These are phyloP conservation scores for Eremothecium sinecaudum DNA, from an alignment of 1,139 yeast genomes.

Conservation along the genomic window DNA sequence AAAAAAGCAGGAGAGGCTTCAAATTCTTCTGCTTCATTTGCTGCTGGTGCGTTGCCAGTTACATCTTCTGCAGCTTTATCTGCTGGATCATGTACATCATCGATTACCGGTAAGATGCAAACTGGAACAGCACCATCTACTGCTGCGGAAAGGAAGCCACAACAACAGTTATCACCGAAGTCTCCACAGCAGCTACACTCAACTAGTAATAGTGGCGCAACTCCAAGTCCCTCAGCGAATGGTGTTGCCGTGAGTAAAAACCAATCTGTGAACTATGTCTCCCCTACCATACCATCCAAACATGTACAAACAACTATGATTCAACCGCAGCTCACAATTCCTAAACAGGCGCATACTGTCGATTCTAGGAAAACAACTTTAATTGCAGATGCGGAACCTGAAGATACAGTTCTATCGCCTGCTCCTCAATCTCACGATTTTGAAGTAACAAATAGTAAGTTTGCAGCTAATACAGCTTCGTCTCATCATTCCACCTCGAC, in stretches of 20 bases:
- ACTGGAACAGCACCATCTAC: not conserved
- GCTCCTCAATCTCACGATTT: conserved; percentile 12
- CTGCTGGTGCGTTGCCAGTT: conserved; percentile 13
- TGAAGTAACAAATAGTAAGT: conserved; percentile 7
- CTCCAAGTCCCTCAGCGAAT: not conserved
- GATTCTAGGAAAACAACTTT: conserved; percentile 25
- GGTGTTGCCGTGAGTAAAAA: not conserved
- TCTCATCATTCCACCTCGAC: conserved; percentile 2
- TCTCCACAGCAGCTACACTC: not conserved
- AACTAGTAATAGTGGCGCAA: not conserved
- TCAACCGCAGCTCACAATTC: conserved; percentile 40
- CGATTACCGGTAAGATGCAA: not conserved
- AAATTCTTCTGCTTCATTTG: conserved; percentile 16
- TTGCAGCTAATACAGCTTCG: conserved; percentile 1
- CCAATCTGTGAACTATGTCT: not conserved
- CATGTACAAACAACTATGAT: conserved; percentile 17
- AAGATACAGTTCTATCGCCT: conserved; percentile 20
- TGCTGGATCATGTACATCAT: conserved; percentile 3
- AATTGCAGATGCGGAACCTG: conserved; percentile 14
- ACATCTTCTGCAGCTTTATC: conserved; percentile 1
- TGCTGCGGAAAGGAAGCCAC: not conserved
- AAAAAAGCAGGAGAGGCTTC: conserved; percentile 24
- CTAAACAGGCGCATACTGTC: conserved; percentile 65
- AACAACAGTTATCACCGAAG: no score
- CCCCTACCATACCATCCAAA: conserved; percentile 8